phyloP scores from a whole-genome alignment of 768 basidiomycete genomes.

The Tylopilus intermedius region DNA sequence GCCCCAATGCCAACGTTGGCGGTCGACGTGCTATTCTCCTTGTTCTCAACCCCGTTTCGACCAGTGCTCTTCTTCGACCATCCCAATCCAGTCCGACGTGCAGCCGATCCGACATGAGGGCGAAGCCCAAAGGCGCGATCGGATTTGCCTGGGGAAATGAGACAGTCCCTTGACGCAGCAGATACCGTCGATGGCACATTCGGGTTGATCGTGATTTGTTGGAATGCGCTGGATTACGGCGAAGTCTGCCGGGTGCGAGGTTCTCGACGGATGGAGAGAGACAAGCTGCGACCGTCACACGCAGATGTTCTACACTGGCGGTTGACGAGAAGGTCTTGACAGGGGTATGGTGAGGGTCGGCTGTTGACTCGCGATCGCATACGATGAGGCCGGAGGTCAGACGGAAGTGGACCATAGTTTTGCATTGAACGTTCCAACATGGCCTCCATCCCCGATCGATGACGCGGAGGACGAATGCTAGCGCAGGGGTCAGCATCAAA shows the following conservation, averaged over 20 bases:
- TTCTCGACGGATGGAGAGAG: slow-evolving; percentile 21
- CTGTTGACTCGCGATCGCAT: slow-evolving; percentile 65
- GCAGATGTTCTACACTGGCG: slow-evolving; percentile 34
- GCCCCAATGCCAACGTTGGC: slow-evolving; percentile 4
- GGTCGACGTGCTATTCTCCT: slow-evolving; percentile 41
- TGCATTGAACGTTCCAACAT: slow-evolving; percentile 68
- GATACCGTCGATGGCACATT: slow-evolving; percentile 32
- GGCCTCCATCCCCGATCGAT: slow-evolving; percentile 65
- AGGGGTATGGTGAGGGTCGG: slow-evolving; percentile 68
- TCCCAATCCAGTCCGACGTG: slow-evolving; percentile 54
- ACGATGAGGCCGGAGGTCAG: slow-evolving; percentile 60
- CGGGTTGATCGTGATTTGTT: slow-evolving; percentile 39
- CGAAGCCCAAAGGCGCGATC: slow-evolving; percentile 31
- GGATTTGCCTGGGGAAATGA: slow-evolving; percentile 26
- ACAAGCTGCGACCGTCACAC: slow-evolving; percentile 18
- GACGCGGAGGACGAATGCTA: slow-evolving; percentile 67
- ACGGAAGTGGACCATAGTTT: slow-evolving; percentile 68
- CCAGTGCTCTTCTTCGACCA: slow-evolving; percentile 60
- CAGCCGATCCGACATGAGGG: slow-evolving; percentile 50
- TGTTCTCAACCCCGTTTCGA: slow-evolving; percentile 48
- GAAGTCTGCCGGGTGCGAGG: slow-evolving; percentile 8
- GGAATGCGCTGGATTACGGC: slow-evolving; percentile 34
- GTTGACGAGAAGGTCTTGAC: slow-evolving; percentile 40
- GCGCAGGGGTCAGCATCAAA: slow-evolving; percentile 1
- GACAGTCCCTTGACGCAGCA: slow-evolving; percentile 33